phyloP scores from a whole-genome alignment of 257 asterid species.

The Cinchona pubescens region DNA sequence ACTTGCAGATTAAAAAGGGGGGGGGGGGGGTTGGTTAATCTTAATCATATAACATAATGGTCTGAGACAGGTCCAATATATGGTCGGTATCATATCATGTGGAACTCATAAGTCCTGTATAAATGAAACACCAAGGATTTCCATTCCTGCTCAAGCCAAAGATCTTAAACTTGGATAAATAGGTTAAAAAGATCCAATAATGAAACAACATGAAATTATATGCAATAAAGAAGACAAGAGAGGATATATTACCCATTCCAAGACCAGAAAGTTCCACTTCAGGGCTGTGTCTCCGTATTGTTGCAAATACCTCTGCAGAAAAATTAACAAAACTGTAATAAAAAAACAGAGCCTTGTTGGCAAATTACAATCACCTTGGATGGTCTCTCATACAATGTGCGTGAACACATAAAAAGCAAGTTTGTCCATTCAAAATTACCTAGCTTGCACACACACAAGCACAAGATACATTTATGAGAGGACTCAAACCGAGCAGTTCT shows the following conservation, averaged over 20 bases:
- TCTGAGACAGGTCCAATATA: too few species aligned
- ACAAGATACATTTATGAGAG: background rate
- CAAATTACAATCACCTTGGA: too few species aligned
- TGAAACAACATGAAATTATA: background rate
- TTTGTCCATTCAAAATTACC: background rate
- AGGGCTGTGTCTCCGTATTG: too few species aligned
- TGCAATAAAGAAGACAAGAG: slow-evolving; percentile 6
- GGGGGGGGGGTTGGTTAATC: too few species aligned
- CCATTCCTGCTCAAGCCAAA: background rate
- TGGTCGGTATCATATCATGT: background rate
- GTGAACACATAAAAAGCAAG: background rate
- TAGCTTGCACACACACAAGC: background rate
- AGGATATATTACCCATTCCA: slow-evolving; percentile 63
- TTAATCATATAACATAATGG: too few species aligned
- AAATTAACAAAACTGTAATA: slow-evolving; percentile 7
- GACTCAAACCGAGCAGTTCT: background rate
- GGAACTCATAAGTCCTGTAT: background rate
- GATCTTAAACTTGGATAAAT: background rate
- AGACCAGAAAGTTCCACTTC: slow-evolving; percentile 83
- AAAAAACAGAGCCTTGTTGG: too few species aligned
- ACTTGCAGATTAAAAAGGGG: too few species aligned
- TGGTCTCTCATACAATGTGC: too few species aligned
- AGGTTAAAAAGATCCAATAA: background rate
- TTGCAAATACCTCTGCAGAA: slow-evolving; percentile 67
- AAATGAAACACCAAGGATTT: background rate